Evolutionary conservation across 306 rosid species (phyloP).

Genomic region (Rosa rugosa): DNA sequence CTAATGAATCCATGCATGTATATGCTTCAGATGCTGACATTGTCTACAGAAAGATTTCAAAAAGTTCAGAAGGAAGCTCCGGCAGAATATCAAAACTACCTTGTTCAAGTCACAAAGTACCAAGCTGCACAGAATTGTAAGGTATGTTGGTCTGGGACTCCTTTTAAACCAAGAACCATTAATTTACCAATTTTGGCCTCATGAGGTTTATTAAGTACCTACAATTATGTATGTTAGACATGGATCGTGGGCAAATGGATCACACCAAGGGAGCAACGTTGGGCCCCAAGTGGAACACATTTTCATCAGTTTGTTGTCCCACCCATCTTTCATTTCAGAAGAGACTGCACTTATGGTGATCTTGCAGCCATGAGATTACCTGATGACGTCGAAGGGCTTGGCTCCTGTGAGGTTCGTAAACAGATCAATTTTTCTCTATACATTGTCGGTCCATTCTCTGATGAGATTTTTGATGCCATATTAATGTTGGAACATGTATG

Average conservation of each 20-base stretch:
- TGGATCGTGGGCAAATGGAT: conserved; percentile 99
- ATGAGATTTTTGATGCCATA: background rate
- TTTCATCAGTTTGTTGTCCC: conserved; percentile 99
- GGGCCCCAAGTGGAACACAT: conserved; percentile 93
- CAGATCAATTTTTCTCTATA: background rate
- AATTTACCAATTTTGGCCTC: background rate
- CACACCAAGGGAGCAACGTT: conserved; percentile 77
- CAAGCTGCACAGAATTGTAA: conserved; percentile 87
- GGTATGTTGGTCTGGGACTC: conserved; percentile 37
- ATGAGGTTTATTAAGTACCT: background rate
- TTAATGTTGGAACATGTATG: background rate
- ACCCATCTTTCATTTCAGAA: conserved; percentile 74
- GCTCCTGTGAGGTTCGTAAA: conserved; percentile 65
- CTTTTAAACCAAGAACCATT: background rate
- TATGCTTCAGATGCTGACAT: conserved; percentile 76
- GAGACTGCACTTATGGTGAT: conserved; percentile 92
- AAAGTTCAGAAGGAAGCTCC: conserved; percentile 87
- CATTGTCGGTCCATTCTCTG: background rate
- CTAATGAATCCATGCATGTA: background rate
- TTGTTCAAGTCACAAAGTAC: conserved; percentile 90
- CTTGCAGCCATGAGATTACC: conserved; percentile 97
- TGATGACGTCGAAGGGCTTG: conserved; percentile 75
- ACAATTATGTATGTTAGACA: conserved; percentile 36
- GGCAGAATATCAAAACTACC: conserved; percentile 66
- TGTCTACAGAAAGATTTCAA: conserved; percentile 82